Evolutionary conservation across 805 yeast species (phyloP).

Genomic region (Saturnispora ahearnii): DNA sequence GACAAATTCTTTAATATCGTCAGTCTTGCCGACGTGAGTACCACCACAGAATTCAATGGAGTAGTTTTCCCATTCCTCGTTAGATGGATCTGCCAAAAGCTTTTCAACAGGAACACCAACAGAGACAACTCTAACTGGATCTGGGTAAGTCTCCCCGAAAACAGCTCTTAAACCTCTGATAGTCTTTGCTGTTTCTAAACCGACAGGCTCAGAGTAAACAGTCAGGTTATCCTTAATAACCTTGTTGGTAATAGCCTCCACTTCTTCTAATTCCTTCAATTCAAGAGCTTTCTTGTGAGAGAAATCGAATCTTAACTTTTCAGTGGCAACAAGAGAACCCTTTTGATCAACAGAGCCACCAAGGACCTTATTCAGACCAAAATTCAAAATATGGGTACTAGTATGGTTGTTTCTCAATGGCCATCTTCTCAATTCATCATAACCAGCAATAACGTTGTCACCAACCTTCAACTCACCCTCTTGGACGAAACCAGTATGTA

Average conservation of each 20-base stretch:
- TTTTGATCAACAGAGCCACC: constrained; percentile 90
- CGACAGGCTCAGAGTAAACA: constrained; percentile 80
- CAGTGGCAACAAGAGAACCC: constrained; percentile 94
- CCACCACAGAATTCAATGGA: constrained; percentile 99
- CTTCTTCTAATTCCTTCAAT: constrained; percentile 58
- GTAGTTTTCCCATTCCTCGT: constrained; percentile 62
- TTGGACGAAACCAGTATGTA: constrained; percentile 80
- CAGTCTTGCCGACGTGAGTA: constrained; percentile 88
- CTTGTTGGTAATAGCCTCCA: constrained; percentile 67
- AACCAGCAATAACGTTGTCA: constrained; percentile 73
- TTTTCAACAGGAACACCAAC: constrained; percentile 88
- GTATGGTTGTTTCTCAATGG: constrained; percentile 97
- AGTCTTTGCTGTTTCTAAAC: constrained; percentile 59
- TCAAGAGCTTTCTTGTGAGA: constrained; percentile 83
- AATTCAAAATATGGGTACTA: constrained; percentile 92
- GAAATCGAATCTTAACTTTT: constrained; percentile 92
- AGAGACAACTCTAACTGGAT: constrained; percentile 96
- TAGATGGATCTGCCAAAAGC: constrained; percentile 60
- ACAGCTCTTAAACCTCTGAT: constrained; percentile 92
- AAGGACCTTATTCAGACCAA: constrained; percentile 73
- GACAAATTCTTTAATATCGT: constrained; percentile 86
- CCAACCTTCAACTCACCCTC: constrained; percentile 69
- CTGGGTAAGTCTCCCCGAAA: constrained; percentile 98
- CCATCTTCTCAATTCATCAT: constrained; percentile 90
- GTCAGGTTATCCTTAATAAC: constrained; percentile 59